Percentiles rank a stretch among this genome's conserved stretches.
Conservation (phyloP, 192 early-diverging fungal genomes). For the Mortierella hygrophila region DNA sequence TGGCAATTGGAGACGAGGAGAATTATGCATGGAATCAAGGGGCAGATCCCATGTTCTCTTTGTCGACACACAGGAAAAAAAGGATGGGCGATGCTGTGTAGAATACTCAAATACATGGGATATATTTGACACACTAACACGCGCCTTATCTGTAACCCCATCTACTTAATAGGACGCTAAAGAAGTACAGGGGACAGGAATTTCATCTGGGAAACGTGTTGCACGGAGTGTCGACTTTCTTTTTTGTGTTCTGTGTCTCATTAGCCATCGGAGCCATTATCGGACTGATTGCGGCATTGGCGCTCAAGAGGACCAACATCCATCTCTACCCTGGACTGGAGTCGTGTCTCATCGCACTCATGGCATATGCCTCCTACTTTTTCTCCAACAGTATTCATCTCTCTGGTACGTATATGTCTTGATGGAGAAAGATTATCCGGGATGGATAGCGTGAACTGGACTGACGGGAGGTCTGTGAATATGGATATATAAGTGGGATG, state of each 20-base stretch:
- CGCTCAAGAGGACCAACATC: conserved; percentile 90
- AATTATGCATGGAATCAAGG: no score
- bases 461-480: not conserved
- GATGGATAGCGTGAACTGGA: not conserved
- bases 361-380: conserved; percentile 95
- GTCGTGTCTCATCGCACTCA: conserved; percentile 84
- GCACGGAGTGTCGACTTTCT: conserved; percentile 77
- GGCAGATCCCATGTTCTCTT: no score
- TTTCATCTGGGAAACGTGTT: conserved; percentile 74
- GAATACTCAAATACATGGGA: no score
- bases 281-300: conserved; percentile 81
- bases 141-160: no score
- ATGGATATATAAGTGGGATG: not conserved
- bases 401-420: conserved; percentile 68
- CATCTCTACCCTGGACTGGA: conserved; percentile 89
- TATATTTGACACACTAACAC: no score
- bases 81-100: no score
- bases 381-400: conserved; percentile 89
- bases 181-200: conserved; percentile 79
- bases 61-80: no score
- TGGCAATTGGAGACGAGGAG: no score
- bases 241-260: conserved; percentile 87
- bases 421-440: not conserved
- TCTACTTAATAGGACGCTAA: conserved; percentile 68
- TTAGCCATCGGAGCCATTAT: conserved; percentile 85